Percentiles rank a stretch among this genome's conserved stretches.
Evolutionary conservation across 345 rosid genomes (phyloP).

Genomic region (Isatis tinctoria): DNA sequence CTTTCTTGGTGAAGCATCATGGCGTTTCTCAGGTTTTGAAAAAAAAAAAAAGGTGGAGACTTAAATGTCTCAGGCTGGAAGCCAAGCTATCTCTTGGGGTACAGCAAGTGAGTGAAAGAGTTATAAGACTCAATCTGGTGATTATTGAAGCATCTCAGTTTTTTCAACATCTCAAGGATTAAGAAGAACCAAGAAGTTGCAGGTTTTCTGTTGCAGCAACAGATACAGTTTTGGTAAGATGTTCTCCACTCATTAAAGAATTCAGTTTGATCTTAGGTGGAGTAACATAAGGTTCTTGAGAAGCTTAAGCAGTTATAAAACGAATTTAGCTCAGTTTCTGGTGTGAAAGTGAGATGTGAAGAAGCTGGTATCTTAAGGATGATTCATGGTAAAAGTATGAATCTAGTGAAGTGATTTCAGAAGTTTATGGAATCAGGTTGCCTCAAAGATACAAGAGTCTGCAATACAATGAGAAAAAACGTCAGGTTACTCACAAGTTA

Average conservation of each 20-base stretch:
- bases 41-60: no score
- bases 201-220: not conserved
- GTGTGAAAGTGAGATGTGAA: not conserved
- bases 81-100: not conserved
- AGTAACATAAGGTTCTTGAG: not conserved
- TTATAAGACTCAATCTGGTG: not conserved
- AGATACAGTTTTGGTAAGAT: not conserved
- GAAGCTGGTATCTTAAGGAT: not conserved
- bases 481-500: not conserved
- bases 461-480: not conserved
- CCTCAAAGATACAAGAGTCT: not conserved
- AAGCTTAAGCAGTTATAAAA: not conserved
- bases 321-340: not conserved
- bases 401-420: not conserved
- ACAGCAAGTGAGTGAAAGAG: not conserved
- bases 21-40: not conserved
- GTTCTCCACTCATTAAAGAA: not conserved
- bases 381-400: not conserved
- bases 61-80: not conserved
- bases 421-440: not conserved
- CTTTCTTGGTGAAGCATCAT: conserved; percentile 7
- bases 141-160: not conserved
- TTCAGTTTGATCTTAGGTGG: not conserved
- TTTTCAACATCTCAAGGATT: not conserved
- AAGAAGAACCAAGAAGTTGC: not conserved